phyloP scores from a whole-genome alignment of 257 asterid species.

The Primulina huaijiensis region DNA sequence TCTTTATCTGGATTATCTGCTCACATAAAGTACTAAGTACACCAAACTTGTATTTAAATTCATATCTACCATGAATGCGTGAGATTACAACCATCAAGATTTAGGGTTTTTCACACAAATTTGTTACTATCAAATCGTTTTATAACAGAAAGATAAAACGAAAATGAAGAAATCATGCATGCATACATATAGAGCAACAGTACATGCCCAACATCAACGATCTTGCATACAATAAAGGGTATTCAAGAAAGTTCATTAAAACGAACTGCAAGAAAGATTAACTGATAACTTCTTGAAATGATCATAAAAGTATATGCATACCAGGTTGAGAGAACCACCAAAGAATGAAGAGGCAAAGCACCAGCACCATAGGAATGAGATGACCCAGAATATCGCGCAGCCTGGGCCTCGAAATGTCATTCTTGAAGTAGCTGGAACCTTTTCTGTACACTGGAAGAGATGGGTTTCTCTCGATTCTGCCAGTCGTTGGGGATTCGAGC shows the following conservation, averaged over 20 bases:
- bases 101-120: no score
- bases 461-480: conserved; percentile 21
- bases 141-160: no score
- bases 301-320: conserved; percentile 13
- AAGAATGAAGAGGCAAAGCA: conserved; percentile 46
- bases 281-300: background rate
- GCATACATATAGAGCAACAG: no score
- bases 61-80: no score
- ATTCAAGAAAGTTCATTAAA: background rate
- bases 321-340: conserved; percentile 55
- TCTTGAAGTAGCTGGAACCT: conserved; percentile 13
- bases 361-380: no score
- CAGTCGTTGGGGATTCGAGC: conserved; percentile 17
- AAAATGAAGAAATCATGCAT: no score
- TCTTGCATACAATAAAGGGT: background rate
- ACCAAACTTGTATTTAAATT: no score
- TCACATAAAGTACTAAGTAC: no score
- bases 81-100: no score
- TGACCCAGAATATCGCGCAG: no score
- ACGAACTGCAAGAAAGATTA: background rate
- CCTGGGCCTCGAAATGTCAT: conserved; percentile 11
- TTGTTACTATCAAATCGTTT: no score
- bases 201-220: background rate
- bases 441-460: conserved; percentile 30
- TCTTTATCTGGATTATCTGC: no score